These are phyloP conservation scores for Populus simonii DNA, from an alignment of 345 rosid genomes.

Conservation along the genomic window DNA sequence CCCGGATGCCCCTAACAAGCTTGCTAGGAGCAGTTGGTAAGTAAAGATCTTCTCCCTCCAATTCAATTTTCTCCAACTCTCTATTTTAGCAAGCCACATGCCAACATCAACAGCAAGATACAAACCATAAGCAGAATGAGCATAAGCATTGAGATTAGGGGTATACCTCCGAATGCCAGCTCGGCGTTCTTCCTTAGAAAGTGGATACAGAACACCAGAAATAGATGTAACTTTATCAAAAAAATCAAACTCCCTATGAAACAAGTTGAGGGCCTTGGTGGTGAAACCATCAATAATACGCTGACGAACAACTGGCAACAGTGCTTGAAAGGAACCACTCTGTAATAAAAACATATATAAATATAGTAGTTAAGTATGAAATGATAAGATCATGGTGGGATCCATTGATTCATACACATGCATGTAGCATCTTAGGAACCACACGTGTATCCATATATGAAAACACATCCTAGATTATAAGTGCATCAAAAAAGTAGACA, in stretches of 20 bases:
- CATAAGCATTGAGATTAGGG: constrained; percentile 8
- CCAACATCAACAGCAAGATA: constrained; percentile 14
- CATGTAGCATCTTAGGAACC: not conserved
- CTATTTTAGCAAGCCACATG: constrained; percentile 36
- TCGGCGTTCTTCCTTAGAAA: constrained; percentile 94
- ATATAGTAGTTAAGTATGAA: constrained; percentile 9
- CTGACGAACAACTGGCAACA: constrained; percentile 77
- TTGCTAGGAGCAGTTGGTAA: constrained; percentile 90
- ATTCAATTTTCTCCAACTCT: constrained; percentile 88
- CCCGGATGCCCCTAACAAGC: constrained; percentile 82
- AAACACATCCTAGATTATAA: not conserved
- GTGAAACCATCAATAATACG: constrained; percentile 80
- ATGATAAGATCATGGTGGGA: not conserved
- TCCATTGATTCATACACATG: not conserved
- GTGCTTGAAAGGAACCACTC: constrained; percentile 71
- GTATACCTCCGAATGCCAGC: constrained; percentile 87
- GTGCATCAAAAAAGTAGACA: not conserved
- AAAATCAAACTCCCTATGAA: constrained; percentile 87
- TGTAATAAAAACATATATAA: constrained; percentile 36
- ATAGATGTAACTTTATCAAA: constrained; percentile 92
- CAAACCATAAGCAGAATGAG: constrained; percentile 3
- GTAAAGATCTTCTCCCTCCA: constrained; percentile 87
- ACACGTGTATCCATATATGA: not conserved
- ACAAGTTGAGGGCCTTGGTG: constrained; percentile 72
- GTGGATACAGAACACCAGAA: constrained; percentile 72